A percentile compares a stretch with the other conserved stretches of the same genome.
Conservation (phyloP, 768 basidiomycete genomes). For the Mycena haematopus region DNA sequence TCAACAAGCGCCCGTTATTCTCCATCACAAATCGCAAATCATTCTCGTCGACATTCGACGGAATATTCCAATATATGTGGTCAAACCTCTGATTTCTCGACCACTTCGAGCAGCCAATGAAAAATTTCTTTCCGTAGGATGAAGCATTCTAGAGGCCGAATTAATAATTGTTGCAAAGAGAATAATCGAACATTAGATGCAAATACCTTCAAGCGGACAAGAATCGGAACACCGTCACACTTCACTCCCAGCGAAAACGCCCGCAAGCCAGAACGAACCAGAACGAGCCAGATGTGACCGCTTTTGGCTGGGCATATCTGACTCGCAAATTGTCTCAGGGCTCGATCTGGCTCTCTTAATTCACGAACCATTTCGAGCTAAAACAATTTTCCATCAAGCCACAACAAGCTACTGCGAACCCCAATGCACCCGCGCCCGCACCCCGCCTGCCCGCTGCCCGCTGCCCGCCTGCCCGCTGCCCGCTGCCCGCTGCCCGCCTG, state of each 20-base stretch:
- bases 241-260: too few species aligned
- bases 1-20: background rate
- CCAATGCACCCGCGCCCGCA: too few species aligned
- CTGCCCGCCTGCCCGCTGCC: too few species aligned
- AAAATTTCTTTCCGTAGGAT: background rate
- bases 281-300: too few species aligned
- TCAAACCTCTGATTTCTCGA: background rate
- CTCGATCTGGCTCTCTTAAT: background rate
- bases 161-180: too few species aligned
- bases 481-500: background rate
- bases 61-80: slow-evolving; percentile 2
- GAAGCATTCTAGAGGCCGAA: too few species aligned
- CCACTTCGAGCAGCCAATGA: slow-evolving; percentile 6
- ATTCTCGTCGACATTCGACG: slow-evolving; percentile 9
- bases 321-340: background rate
- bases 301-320: background rate
- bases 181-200: too few species aligned
- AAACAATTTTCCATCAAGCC: slow-evolving; percentile 4
- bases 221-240: too few species aligned
- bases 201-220: too few species aligned
- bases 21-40: background rate
- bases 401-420: background rate
- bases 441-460: background rate
- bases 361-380: background rate
- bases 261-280: too few species aligned